A percentile compares a stretch with the other conserved stretches of the same genome.
Evolutionary conservation across 1,284 basidiomycete genomes (phyloP).

Genomic region (Ustilago sp.): DNA sequence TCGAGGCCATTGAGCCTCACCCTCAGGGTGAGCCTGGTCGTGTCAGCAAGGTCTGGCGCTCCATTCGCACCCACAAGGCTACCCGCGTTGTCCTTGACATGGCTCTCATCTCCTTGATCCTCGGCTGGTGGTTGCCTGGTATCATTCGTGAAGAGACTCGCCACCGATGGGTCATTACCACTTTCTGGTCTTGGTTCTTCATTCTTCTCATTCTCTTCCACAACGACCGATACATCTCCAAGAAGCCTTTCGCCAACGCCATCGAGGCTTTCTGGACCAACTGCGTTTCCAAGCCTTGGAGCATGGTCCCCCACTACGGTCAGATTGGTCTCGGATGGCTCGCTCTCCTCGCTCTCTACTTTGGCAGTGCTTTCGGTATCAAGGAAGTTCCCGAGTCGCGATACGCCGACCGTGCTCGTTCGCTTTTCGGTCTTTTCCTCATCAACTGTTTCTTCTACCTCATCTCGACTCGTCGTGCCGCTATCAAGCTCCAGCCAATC

Average conservation of each 20-base stretch:
- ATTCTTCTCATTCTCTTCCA: conserved; percentile 66
- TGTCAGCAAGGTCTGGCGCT: conserved; percentile 38
- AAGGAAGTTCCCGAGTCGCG: conserved; percentile 51
- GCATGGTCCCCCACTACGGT: conserved; percentile 52
- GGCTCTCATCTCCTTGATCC: conserved; percentile 42
- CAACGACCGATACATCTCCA: conserved; percentile 61
- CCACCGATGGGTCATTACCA: conserved; percentile 56
- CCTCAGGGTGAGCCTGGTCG: conserved; percentile 49
- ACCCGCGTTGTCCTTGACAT: conserved; percentile 44
- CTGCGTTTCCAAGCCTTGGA: conserved; percentile 51
- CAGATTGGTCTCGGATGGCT: conserved; percentile 56
- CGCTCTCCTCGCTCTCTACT: conserved; percentile 55
- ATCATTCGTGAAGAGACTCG: conserved; percentile 52
- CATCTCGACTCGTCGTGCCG: conserved; percentile 49
- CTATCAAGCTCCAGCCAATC: conserved; percentile 57
- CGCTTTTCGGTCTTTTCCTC: conserved; percentile 59
- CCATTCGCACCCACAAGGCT: conserved; percentile 44
- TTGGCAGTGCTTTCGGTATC: conserved; percentile 62
- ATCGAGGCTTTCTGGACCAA: conserved; percentile 49
- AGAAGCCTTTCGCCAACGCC: conserved; percentile 55
- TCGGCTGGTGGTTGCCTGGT: conserved; percentile 57
- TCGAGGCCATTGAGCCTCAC: conserved; percentile 48
- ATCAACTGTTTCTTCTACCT: conserved; percentile 60
- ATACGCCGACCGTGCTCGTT: conserved; percentile 56
- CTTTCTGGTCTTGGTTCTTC: conserved; percentile 62